These are phyloP conservation scores for Aspergillus thermomutatus DNA, from an alignment of 2,329 filamentous ascomycete genomes.

Conservation along the genomic window DNA sequence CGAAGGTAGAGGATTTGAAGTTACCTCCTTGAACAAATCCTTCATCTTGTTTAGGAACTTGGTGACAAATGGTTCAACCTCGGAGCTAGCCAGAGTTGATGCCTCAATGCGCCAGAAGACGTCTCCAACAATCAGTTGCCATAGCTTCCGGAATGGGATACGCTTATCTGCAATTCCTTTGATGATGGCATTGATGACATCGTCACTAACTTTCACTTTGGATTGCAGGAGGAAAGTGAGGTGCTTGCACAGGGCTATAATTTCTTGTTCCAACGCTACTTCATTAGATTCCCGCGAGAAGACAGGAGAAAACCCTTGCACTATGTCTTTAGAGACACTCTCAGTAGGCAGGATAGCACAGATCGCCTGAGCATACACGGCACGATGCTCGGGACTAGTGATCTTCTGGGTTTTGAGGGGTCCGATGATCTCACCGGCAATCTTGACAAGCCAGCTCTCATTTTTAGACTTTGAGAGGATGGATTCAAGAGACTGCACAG, in stretches of 20 bases:
- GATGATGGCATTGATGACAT: conserved; percentile 65
- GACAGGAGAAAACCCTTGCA: conserved; percentile 63
- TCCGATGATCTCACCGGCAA: conserved; percentile 71
- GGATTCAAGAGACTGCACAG: conserved; percentile 68
- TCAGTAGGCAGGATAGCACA: conserved; percentile 59
- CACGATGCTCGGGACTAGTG: conserved; percentile 77
- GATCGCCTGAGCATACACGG: conserved; percentile 79
- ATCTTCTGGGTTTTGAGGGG: conserved; percentile 83
- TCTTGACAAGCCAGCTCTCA: conserved; percentile 58
- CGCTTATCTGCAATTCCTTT: conserved; percentile 90
- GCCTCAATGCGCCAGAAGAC: conserved; percentile 59
- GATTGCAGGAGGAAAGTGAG: conserved; percentile 61
- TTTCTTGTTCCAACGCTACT: conserved; percentile 71
- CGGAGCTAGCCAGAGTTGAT: conserved; percentile 47
- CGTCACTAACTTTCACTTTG: conserved; percentile 60
- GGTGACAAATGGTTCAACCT: conserved; percentile 47
- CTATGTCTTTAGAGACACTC: conserved; percentile 63
- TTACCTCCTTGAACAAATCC: conserved; percentile 73
- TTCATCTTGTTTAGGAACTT: conserved; percentile 49
- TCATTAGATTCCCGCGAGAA: conserved; percentile 88
- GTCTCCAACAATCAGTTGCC: conserved; percentile 72
- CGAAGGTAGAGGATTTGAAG: conserved; percentile 72
- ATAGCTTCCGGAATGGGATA: conserved; percentile 69
- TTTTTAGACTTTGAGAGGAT: conserved; percentile 64
- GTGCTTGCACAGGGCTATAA: conserved; percentile 66